Conservation (phyloP, 2,329 filamentous ascomycete species). For the Aspergillus calidoustus region DNA sequence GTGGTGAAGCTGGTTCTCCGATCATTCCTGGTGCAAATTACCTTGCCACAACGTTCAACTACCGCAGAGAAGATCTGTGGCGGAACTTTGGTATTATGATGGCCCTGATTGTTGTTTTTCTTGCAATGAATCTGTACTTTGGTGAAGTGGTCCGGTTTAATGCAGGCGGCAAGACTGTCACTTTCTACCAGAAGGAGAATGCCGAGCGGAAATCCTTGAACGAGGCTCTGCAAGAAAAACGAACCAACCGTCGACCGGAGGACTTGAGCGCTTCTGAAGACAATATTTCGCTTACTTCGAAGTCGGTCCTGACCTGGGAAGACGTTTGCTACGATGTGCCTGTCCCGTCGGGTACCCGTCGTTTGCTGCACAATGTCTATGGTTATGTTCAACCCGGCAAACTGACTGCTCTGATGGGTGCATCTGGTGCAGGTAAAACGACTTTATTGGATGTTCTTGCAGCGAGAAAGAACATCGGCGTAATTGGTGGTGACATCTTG, state of each 20-base stretch:
- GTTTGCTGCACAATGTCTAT: constrained; percentile 52
- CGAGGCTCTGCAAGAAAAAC: constrained; percentile 45
- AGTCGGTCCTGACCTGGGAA: constrained; percentile 61
- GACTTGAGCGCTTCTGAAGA: constrained; percentile 43
- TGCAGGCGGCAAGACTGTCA: constrained; percentile 47
- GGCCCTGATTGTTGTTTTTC: constrained; percentile 40
- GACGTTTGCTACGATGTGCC: constrained; percentile 56
- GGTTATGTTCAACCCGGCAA: constrained; percentile 57
- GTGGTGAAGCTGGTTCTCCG: constrained; percentile 68
- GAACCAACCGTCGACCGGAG: constrained; percentile 40
- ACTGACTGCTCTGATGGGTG: constrained; percentile 57
- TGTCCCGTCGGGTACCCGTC: constrained; percentile 50
- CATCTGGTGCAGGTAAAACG: constrained; percentile 78
- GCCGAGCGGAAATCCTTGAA: constrained; percentile 44
- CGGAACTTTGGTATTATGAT: constrained; percentile 54
- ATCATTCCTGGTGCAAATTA: constrained; percentile 71
- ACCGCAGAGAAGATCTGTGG: constrained; percentile 72
- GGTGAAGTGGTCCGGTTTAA: constrained; percentile 46
- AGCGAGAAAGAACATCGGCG: constrained; percentile 66
- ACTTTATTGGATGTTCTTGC: constrained; percentile 80
- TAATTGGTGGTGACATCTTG: constrained; percentile 65
- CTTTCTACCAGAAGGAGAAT: constrained; percentile 47
- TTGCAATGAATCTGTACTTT: constrained; percentile 43
- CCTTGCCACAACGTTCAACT: constrained; percentile 70
- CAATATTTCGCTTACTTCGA: constrained; percentile 57